phyloP scores from a whole-genome alignment of 169 alveolate genomes.

The Sarcocystis neurona region DNA sequence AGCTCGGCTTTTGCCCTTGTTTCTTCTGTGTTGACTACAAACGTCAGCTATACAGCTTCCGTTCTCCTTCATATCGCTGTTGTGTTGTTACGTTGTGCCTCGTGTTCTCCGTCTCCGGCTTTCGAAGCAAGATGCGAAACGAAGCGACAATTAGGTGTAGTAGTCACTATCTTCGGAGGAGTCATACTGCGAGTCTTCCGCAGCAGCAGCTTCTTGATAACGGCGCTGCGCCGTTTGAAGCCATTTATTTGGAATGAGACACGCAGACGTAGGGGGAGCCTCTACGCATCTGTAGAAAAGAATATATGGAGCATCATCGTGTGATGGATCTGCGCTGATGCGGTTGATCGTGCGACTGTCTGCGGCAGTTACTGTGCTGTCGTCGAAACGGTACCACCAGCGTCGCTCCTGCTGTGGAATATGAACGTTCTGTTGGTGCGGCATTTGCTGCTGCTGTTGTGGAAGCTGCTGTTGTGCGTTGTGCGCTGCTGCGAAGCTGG shows the following conservation, averaged over 20 bases:
- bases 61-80: no score
- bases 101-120: background rate
- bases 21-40: no score
- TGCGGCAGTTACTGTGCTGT: background rate
- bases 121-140: no score
- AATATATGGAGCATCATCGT: constrained; percentile 38
- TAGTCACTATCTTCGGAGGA: no score
- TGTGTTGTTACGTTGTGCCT: no score
- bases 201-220: background rate
- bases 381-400: background rate
- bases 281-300: constrained; percentile 32
- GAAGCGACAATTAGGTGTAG: no score
- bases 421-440: background rate
- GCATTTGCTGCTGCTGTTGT: background rate
- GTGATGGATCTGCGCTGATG: background rate
- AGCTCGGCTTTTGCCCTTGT: no score
- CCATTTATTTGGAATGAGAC: background rate
- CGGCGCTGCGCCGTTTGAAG: background rate
- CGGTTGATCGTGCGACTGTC: background rate
- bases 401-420: background rate
- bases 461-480: background rate
- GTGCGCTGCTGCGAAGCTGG: background rate
- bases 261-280: constrained; percentile 47
- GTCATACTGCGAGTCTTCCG: background rate
- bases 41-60: no score